A percentile compares a stretch with the other conserved stretches of the same genome.
Conservation (phyloP, 2,329 filamentous ascomycete genomes). For the Chaetomiaceae sp. region DNA sequence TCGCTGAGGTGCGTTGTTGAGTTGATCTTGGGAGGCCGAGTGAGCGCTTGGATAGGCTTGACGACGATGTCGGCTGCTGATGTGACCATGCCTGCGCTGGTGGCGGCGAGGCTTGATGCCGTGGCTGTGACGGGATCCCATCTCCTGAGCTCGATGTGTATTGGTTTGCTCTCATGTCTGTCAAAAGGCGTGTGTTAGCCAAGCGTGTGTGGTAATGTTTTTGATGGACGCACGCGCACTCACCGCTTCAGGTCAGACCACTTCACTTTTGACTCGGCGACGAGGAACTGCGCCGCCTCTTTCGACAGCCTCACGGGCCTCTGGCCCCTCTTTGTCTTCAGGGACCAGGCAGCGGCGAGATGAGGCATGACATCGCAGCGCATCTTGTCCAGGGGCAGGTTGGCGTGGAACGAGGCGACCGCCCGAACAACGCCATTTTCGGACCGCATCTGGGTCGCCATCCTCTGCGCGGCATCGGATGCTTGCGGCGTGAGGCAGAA, state of each 20-base stretch:
- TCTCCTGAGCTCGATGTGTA: background rate
- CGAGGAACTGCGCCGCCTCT: background rate
- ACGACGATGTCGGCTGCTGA: constrained; percentile 5
- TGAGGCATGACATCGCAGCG: background rate
- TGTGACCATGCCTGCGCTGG: background rate
- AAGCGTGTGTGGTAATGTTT: no score
- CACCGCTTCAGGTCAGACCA: background rate
- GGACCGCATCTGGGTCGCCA: background rate
- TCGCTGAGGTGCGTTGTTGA: background rate
- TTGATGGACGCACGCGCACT: no score
- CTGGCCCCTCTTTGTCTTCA: background rate
- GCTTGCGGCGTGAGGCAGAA: constrained; percentile 1
- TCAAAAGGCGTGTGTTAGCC: background rate
- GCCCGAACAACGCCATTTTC: background rate
- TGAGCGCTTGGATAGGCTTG: background rate
- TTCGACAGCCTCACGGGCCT: background rate
- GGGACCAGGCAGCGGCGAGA: background rate
- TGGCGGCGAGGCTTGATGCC: background rate
- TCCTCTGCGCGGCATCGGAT: background rate
- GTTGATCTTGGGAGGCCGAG: background rate
- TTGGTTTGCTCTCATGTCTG: background rate
- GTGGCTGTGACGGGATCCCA: background rate
- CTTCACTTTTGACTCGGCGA: background rate
- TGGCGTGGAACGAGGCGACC: constrained; percentile 1
- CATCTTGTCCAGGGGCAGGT: background rate